phyloP scores from a whole-genome alignment of 192 early-diverging fungal genomes.

The Rhizophagus prolifer region DNA sequence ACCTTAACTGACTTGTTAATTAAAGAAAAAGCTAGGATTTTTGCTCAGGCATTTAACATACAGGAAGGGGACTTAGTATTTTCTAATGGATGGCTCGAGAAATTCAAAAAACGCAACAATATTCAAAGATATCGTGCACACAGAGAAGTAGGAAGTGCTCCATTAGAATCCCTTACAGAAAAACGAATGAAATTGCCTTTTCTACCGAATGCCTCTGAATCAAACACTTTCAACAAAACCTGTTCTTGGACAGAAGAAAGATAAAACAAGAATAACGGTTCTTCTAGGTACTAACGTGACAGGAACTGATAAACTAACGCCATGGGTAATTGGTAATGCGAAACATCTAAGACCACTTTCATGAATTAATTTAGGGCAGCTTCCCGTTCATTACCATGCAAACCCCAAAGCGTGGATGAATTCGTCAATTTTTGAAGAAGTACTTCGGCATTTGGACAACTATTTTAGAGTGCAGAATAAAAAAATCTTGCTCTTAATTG shows the following conservation, averaged over 20 bases:
- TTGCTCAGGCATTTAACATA: not conserved
- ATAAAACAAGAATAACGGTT: constrained; percentile 9
- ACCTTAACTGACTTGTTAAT: constrained; percentile 13
- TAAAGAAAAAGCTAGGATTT: constrained; percentile 9
- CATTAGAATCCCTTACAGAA: too few species aligned
- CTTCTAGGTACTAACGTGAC: too few species aligned
- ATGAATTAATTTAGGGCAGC: not conserved
- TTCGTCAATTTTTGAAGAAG: not conserved
- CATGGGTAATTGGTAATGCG: too few species aligned
- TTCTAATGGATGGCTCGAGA: too few species aligned
- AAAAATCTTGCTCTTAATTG: constrained; percentile 18
- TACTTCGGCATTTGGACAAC: not conserved
- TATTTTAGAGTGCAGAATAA: constrained; percentile 12
- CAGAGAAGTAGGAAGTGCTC: too few species aligned
- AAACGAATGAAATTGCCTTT: too few species aligned
- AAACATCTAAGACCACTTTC: not conserved
- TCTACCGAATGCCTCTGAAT: too few species aligned
- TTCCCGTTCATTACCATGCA: not conserved
- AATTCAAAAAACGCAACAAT: too few species aligned
- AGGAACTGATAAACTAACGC: too few species aligned
- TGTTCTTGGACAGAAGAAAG: constrained; percentile 6
- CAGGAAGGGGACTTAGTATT: not conserved
- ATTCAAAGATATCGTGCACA: too few species aligned
- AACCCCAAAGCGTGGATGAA: constrained; percentile 14
- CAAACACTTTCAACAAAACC: too few species aligned